Evolutionary conservation across 129 eudicot species (phyloP).

Genomic region (Deinandra increscens): DNA sequence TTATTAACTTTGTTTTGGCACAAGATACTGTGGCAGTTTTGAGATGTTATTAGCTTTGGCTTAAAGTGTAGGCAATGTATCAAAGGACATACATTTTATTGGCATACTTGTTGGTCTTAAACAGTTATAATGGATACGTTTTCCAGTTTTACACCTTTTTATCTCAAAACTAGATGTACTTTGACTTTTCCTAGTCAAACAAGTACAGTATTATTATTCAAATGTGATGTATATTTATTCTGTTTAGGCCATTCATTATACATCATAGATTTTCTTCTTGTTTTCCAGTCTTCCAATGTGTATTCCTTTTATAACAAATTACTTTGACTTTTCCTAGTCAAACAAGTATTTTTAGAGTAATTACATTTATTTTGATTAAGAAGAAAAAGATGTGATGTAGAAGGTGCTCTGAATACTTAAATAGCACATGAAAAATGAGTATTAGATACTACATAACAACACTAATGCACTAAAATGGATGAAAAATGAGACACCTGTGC

Average conservation of each 20-base stretch:
- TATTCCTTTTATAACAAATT: slow-evolving; percentile 3
- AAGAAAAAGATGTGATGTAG: too few relatives aligned
- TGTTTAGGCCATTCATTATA: slow-evolving; percentile 50
- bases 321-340: slow-evolving; percentile 21
- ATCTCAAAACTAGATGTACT: not conserved
- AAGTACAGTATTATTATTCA: slow-evolving; percentile 1
- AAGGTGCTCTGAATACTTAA: too few relatives aligned
- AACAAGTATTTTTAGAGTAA: slow-evolving; percentile 3
- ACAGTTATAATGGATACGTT: too few relatives aligned
- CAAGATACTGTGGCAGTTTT: slow-evolving; percentile 4
- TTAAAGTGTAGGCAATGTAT: not conserved
- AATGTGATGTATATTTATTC: slow-evolving; percentile 24
- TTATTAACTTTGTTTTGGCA: slow-evolving; percentile 21
- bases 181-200: slow-evolving; percentile 21
- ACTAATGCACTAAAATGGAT: too few relatives aligned
- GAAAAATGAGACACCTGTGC: not conserved
- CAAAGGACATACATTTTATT: too few relatives aligned
- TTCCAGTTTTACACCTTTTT: too few relatives aligned
- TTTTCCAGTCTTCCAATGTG: slow-evolving; percentile 31
- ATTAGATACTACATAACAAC: too few relatives aligned
- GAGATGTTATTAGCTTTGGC: not conserved
- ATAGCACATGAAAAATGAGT: too few relatives aligned
- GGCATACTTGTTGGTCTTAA: too few relatives aligned
- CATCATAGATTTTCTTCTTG: slow-evolving; percentile 8
- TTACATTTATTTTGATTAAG: not conserved